Evolutionary conservation across 2,329 filamentous ascomycete species (phyloP).

Genomic region (Sordariomycetes sp.): DNA sequence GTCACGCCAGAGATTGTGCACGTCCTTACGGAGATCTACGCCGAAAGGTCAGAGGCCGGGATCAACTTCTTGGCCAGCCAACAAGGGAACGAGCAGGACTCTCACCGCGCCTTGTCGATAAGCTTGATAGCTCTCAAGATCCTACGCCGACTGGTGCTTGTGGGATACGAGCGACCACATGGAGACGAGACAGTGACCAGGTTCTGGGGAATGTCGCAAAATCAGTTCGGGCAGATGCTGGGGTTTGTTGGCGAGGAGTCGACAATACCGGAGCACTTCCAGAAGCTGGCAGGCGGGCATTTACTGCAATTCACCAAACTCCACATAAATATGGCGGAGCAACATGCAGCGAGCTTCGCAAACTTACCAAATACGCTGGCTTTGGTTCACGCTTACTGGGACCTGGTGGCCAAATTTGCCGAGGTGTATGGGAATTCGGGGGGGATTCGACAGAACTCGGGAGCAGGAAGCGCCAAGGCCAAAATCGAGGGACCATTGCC

Average conservation of each 20-base stretch:
- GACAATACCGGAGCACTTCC: conserved; percentile 41
- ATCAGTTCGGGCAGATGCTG: conserved; percentile 71
- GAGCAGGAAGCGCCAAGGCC: conserved; percentile 29
- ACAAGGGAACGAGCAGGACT: conserved; percentile 47
- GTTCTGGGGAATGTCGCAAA: conserved; percentile 73
- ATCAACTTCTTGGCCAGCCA: conserved; percentile 47
- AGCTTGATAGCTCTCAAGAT: conserved; percentile 73
- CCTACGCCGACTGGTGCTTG: conserved; percentile 67
- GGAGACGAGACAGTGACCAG: conserved; percentile 65
- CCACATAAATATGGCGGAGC: conserved; percentile 75
- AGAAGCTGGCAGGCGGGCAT: conserved; percentile 69
- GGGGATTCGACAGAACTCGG: conserved; percentile 39
- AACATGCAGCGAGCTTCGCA: conserved; percentile 75
- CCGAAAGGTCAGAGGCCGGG: conserved; percentile 64
- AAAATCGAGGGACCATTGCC: conserved; percentile 54
- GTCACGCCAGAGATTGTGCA: conserved; percentile 79
- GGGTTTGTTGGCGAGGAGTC: conserved; percentile 46
- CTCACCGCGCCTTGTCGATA: conserved; percentile 59
- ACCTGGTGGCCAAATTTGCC: conserved; percentile 66
- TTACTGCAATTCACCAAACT: conserved; percentile 85
- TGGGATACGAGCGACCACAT: conserved; percentile 78
- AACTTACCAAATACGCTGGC: conserved; percentile 70
- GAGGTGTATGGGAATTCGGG: conserved; percentile 59
- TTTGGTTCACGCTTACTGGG: conserved; percentile 79
- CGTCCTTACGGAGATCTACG: conserved; percentile 69